phyloP scores from a whole-genome alignment of 331 rosid genomes.

The Acacia concinna region DNA sequence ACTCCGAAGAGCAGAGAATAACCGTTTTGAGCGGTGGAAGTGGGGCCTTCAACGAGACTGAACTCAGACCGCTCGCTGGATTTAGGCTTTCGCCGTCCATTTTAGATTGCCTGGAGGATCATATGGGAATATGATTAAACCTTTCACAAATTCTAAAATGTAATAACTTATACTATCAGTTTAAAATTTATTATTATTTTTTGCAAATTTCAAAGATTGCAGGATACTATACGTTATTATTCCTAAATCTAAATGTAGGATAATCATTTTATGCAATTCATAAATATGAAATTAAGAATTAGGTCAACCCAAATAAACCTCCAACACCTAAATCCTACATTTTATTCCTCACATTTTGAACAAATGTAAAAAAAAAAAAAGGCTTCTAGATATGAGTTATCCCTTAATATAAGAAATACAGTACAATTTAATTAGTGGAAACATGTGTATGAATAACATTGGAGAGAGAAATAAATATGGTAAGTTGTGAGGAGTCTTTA shows the following conservation, averaged over 20 bases:
- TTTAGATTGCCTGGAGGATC: too few relatives aligned
- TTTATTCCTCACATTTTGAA: background rate
- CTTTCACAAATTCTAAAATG: too few relatives aligned
- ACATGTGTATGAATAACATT: background rate
- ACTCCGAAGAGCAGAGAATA: slow-evolving; percentile 10
- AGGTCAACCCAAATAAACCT: background rate
- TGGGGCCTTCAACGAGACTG: background rate
- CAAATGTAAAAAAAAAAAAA: too few relatives aligned
- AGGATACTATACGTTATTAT: too few relatives aligned
- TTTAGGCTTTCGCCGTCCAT: too few relatives aligned
- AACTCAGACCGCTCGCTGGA: too few relatives aligned
- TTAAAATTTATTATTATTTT: too few relatives aligned
- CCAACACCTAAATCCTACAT: background rate
- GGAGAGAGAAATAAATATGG: background rate
- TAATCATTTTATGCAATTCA: background rate
- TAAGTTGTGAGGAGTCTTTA: background rate
- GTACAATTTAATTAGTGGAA: background rate
- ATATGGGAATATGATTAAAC: too few relatives aligned
- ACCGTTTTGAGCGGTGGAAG: slow-evolving; percentile 39
- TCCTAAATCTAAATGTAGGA: too few relatives aligned
- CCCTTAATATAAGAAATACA: background rate
- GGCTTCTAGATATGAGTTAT: background rate
- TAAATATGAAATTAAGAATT: background rate
- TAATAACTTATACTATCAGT: too few relatives aligned
- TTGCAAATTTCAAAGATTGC: too few relatives aligned